Conservation (phyloP, 2,329 filamentous ascomycete genomes). For the Cladosporium austrohemisphaericum region DNA sequence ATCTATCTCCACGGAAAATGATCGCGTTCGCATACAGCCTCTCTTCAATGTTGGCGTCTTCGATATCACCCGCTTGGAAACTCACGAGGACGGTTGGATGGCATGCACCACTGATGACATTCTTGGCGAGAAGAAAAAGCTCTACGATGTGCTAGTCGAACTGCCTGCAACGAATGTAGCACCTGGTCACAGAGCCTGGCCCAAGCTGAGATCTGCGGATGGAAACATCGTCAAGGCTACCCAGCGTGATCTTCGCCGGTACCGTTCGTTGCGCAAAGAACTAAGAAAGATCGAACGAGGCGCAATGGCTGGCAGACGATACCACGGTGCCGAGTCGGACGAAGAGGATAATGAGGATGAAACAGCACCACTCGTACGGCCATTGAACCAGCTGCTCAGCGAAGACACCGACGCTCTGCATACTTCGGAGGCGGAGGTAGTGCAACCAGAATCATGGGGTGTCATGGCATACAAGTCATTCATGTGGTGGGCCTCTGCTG, state of each 20-base stretch:
- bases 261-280: conserved; percentile 58
- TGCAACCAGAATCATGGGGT: conserved; percentile 61
- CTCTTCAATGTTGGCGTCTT: conserved; percentile 93
- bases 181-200: conserved; percentile 54
- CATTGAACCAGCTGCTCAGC: conserved; percentile 14
- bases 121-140: conserved; percentile 74
- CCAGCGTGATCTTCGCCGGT: conserved; percentile 83
- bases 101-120: conserved; percentile 96
- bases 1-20: conserved; percentile 58
- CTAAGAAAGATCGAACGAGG: conserved; percentile 32
- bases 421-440: conserved; percentile 34
- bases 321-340: conserved; percentile 24
- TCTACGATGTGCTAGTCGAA: conserved; percentile 87
- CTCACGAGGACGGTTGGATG: conserved; percentile 71
- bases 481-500: conserved; percentile 87
- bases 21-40: conserved; percentile 47
- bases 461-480: conserved; percentile 76
- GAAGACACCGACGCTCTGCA: conserved; percentile 18
- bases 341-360: conserved; percentile 10
- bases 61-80: conserved; percentile 72
- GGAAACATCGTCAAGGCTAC: conserved; percentile 73
- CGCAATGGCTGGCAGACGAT: conserved; percentile 24
- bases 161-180: conserved; percentile 57
- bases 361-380: conserved; percentile 21
- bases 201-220: conserved; percentile 63